phyloP scores from a whole-genome alignment of 108 stramenopile genomes.

The Nitzschia sp. region DNA sequence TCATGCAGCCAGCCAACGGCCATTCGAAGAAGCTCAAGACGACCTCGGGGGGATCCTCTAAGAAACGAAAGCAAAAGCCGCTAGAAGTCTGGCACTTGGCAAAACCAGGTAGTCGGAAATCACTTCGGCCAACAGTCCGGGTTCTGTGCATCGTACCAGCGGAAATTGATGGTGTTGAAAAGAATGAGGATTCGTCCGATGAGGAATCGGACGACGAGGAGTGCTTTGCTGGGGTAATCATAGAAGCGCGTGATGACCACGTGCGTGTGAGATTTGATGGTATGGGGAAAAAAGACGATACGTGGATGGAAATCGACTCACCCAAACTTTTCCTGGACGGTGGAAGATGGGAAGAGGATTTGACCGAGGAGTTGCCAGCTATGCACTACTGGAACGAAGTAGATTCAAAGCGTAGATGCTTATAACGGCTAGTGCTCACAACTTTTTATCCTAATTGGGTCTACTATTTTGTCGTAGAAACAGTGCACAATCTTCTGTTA shows the following conservation, averaged over 20 bases:
- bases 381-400: slow-evolving; percentile 49
- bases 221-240: slow-evolving; percentile 70
- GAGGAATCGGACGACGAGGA: slow-evolving; percentile 53
- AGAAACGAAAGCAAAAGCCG: slow-evolving; percentile 10
- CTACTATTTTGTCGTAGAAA: background rate
- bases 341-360: slow-evolving; percentile 53
- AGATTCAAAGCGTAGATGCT: slow-evolving; percentile 44
- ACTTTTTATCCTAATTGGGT: no score
- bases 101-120: slow-evolving; percentile 34
- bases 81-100: slow-evolving; percentile 53
- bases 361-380: slow-evolving; percentile 25
- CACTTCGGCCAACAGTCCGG: slow-evolving; percentile 15
- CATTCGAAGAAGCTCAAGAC: slow-evolving; percentile 15
- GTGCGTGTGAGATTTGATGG: slow-evolving; percentile 76
- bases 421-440: no score
- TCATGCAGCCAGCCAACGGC: slow-evolving; percentile 24
- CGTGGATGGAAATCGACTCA: slow-evolving; percentile 69
- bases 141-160: slow-evolving; percentile 48
- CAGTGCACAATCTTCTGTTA: background rate
- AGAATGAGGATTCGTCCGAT: slow-evolving; percentile 6
- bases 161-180: slow-evolving; percentile 6
- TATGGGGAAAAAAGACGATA: slow-evolving; percentile 65
- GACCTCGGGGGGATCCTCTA: slow-evolving; percentile 6
- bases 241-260: slow-evolving; percentile 61
- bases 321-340: slow-evolving; percentile 75